Evolutionary conservation across 176 grass and related monocot species (phyloP), one percentile per base, ranked within the genome.

Genomic region (Saccharum spontaneum): DNA sequence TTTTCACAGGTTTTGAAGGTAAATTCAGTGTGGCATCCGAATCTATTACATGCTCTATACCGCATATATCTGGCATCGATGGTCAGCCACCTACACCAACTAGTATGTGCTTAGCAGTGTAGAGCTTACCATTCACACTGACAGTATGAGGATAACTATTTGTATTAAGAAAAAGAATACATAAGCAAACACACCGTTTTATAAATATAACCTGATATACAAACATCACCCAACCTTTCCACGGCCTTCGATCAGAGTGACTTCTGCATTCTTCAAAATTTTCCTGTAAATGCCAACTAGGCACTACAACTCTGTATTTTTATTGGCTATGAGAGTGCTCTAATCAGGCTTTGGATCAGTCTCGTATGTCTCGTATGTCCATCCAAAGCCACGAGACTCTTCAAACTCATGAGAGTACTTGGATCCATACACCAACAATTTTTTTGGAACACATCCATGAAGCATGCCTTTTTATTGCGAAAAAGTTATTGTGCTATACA

Each of bases 391-490:
- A 88, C 24, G 89, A 82, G 78, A 86, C 75, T 93, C 94, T 73
- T 93, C 94, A 50, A 97, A 93, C 67, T 93, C 91, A 41, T 97
- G 94, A 15, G 78, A 89, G 52, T 93, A 93, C 41, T 97, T 97
- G 66, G 94, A 91, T 63, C 79, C 84, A 49, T 94, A 93, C 7
- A 97, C 91, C 48, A 97, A n/a, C 22, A 97, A 63, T 84, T 97
- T 97, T 87, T 92, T 97, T 60, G 91, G 94, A 82, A 97, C 87
- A 26, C 94, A 94, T 13, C 93, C 89, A 46, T 91, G 91, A 46
- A 90, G 89, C 68, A 95, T 87, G 44, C 93, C 0, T 28, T 1
- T 28, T 0, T 28, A 1, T 0, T 28, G 28, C 28, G 28, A 28
- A 28, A 28, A 28, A 28, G 28, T 28, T 28, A 28, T 28, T 28